These are phyloP conservation scores for Tylopilus balloui DNA, from an alignment of 768 basidiomycete species.

Conservation along the genomic window DNA sequence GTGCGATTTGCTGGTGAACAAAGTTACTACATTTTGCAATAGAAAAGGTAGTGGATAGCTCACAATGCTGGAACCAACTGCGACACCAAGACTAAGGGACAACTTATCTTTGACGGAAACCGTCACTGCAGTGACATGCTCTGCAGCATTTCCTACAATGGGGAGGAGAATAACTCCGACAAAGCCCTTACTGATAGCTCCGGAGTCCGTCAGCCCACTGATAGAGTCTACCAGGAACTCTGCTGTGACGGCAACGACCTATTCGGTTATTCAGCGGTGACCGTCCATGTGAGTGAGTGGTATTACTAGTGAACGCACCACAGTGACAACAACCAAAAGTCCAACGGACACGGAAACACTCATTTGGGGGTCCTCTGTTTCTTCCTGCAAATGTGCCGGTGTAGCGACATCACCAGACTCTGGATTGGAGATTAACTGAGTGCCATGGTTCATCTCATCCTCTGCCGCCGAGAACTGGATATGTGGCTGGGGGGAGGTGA, in stretches of 20 bases:
- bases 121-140: conserved; percentile 88
- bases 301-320: conserved; percentile 39
- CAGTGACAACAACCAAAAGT: conserved; percentile 56
- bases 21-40: background rate
- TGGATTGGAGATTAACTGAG: no score
- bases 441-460: no score
- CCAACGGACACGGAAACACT: conserved; percentile 51
- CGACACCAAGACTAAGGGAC: conserved; percentile 81
- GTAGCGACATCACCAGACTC: background rate
- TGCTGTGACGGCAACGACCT: conserved; percentile 56
- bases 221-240: conserved; percentile 80
- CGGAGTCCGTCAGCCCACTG: conserved; percentile 55
- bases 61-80: conserved; percentile 83
- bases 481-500: conserved; percentile 7
- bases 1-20: conserved; percentile 59
- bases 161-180: conserved; percentile 86
- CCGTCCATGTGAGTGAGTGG: background rate
- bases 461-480: background rate
- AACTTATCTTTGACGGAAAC: conserved; percentile 89
- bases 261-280: background rate
- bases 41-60: conserved; percentile 22
- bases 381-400: conserved; percentile 21
- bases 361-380: conserved; percentile 45
- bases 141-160: conserved; percentile 88
- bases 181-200: conserved; percentile 69